Conservation (phyloP, 1,139 yeast genomes). For the Eremothecium gossypii region DNA sequence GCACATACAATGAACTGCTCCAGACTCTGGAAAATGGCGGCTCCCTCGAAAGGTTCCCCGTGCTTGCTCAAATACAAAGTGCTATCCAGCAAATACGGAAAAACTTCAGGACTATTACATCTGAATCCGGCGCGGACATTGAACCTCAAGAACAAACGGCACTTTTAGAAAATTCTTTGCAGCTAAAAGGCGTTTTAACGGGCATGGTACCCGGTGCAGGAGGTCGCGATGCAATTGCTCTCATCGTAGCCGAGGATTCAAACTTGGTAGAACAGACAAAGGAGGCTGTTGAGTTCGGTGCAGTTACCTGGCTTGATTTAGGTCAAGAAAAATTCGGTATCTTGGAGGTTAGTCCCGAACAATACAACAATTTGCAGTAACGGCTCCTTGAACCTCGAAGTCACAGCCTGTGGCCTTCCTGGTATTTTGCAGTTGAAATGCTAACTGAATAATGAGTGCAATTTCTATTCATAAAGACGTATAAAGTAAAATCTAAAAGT, state of each 20-base stretch:
- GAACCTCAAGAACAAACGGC: constrained; percentile 75
- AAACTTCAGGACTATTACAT: constrained; percentile 51
- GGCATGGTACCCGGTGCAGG: constrained; percentile 99
- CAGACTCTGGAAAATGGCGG: constrained; percentile 11
- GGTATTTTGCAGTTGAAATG: not conserved
- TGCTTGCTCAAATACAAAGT: constrained; percentile 25
- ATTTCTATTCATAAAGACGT: not conserved
- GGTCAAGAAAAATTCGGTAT: constrained; percentile 53
- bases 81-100: constrained; percentile 44
- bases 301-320: constrained; percentile 57
- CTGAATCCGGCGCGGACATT: constrained; percentile 67
- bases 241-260: constrained; percentile 48
- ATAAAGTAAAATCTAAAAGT: too few species aligned
- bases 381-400: too few species aligned
- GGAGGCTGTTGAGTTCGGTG: constrained; percentile 28
- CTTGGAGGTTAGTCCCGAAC: constrained; percentile 22
- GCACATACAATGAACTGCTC: constrained; percentile 25
- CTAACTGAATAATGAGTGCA: not conserved
- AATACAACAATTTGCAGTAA: constrained; percentile 11
- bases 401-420: not conserved
- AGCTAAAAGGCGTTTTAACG: constrained; percentile 67
- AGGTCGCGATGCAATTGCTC: constrained; percentile 85
- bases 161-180: constrained; percentile 52
- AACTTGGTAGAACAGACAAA: constrained; percentile 33
- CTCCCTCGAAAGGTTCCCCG: constrained; percentile 9